Percentiles rank a stretch among this genome's conserved stretches.
Conservation (phyloP, 371 early-diverging fungal species). For the Quaeritorhiza haematococci region DNA sequence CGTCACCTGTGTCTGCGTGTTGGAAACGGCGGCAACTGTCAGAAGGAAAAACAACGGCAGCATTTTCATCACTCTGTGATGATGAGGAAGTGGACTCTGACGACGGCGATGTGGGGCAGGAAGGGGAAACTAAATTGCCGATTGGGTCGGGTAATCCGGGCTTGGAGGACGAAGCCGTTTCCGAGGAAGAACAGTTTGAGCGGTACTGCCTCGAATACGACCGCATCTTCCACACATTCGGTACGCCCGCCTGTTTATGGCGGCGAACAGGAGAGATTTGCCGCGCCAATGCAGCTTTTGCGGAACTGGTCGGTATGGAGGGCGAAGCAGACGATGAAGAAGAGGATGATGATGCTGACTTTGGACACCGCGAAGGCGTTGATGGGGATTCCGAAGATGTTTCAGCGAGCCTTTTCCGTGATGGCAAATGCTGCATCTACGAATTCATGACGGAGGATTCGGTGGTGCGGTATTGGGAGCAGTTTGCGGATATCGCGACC, state of each 20-base stretch:
- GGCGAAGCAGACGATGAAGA: no score
- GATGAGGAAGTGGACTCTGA: no score
- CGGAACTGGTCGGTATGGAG: conserved; percentile 74
- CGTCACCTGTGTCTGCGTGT: not conserved
- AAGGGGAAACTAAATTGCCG: conserved; percentile 46
- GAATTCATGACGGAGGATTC: conserved; percentile 90
- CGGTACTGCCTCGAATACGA: conserved; percentile 86
- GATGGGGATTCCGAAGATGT: no score
- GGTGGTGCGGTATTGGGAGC: conserved; percentile 59
- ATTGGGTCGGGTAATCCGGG: not conserved
- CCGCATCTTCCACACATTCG: conserved; percentile 89
- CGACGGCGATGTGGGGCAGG: conserved; percentile 88
- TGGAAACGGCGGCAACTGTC: not conserved
- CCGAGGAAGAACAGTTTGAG: conserved; percentile 76
- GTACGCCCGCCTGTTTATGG: conserved; percentile 90
- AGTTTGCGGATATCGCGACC: conserved; percentile 92
- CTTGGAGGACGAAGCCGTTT: not conserved
- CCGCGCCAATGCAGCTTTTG: conserved; percentile 91
- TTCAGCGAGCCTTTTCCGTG: conserved; percentile 22
- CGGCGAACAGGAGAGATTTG: conserved; percentile 92
- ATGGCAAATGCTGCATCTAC: conserved; percentile 77
- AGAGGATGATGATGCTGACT: conserved; percentile 65
- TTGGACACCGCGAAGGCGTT: no score
- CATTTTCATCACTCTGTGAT: no score
- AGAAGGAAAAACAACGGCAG: not conserved